Evolutionary conservation across 331 rosid genomes (phyloP), one percentile per base, ranked within the genome.

Genomic region (Quercus tomentella): DNA sequence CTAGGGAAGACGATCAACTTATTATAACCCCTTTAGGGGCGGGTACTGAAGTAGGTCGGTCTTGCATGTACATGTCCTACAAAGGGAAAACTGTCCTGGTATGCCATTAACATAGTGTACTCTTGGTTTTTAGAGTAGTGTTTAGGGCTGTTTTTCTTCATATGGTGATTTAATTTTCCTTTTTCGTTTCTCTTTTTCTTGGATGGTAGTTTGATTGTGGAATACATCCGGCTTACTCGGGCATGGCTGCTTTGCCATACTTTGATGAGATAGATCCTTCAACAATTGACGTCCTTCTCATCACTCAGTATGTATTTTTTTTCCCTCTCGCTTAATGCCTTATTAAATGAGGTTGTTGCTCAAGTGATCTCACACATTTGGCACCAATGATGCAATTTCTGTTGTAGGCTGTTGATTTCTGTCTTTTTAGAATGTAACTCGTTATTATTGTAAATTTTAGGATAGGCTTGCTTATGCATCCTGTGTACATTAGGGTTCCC

Each of bases 201-300:
- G 82, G 75, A 67, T 79, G 23, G 15, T 74, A 90, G 91, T 95
- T 95, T 60, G 99, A 93, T 74, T 95, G 98, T 80, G 99, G 99
- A 17, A 95, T 95, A 9, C 97, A 95, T 70, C 99, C 96, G 0
- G 97, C 89, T 30, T 95, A 90, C 67, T 95, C 94, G 1, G 98
- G 99, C 75, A 93, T 95, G 99, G 99, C 99, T 37, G 98, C 98
- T 41, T 87, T 95, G 80, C 99, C 99, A 0, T 93, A 93, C 84
- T 95, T 95, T 76, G 99, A 95, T 76, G 98, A 93, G 86, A 95
- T 95, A 26, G 99, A 95, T 75, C 99, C 99, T 25, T 95, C 98
- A 23, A 84, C 87, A 0, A 81, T 95, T 12, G 98, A 95, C 51
- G 97, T 95, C 10, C 99, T 95, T 60, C 98, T 95, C 83, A 86